Evolutionary conservation across 331 rosid genomes (phyloP).

Genomic region (Malus hybrid): DNA sequence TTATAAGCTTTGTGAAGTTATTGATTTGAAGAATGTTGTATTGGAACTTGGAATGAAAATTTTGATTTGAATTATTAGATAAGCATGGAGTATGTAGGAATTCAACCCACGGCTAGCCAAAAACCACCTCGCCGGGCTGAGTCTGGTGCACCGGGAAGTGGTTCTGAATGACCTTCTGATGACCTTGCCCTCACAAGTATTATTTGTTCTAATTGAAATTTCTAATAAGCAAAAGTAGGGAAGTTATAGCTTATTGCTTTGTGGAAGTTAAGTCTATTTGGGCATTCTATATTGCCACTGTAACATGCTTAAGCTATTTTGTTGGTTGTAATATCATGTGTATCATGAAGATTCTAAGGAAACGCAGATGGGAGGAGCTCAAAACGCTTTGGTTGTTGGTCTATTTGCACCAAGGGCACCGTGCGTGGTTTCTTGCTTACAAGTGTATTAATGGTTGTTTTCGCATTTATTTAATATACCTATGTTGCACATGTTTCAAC

Average conservation of each 20-base stretch:
- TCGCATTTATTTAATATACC: neutral
- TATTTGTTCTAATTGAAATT: neutral
- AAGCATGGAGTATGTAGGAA: slow-evolving; percentile 60
- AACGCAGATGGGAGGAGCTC: slow-evolving; percentile 38
- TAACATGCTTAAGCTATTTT: neutral
- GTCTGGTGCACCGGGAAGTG: slow-evolving; percentile 21
- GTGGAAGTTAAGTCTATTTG: neutral
- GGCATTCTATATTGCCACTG: neutral
- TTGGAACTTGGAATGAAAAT: neutral
- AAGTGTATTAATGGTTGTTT: neutral
- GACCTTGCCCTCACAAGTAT: slow-evolving; percentile 69
- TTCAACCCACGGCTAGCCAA: slow-evolving; percentile 24
- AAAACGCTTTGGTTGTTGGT: slow-evolving; percentile 77
- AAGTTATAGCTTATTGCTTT: neutral
- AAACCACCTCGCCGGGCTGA: slow-evolving; percentile 32
- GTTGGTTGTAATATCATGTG: slow-evolving; percentile 4
- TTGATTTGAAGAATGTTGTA: neutral
- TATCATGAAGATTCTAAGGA: slow-evolving; percentile 55
- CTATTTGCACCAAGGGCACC: slow-evolving; percentile 53
- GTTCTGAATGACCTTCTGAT: slow-evolving; percentile 36
- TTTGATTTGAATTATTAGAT: slow-evolving; percentile 29
- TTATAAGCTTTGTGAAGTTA: neutral
- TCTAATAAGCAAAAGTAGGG: neutral
- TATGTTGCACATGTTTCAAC: neutral
- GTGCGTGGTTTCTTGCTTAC: slow-evolving; percentile 30